A percentile compares a stretch with the other conserved stretches of the same genome.
phyloP scores from a whole-genome alignment of 306 rosid genomes.

The Malus sieversii region DNA sequence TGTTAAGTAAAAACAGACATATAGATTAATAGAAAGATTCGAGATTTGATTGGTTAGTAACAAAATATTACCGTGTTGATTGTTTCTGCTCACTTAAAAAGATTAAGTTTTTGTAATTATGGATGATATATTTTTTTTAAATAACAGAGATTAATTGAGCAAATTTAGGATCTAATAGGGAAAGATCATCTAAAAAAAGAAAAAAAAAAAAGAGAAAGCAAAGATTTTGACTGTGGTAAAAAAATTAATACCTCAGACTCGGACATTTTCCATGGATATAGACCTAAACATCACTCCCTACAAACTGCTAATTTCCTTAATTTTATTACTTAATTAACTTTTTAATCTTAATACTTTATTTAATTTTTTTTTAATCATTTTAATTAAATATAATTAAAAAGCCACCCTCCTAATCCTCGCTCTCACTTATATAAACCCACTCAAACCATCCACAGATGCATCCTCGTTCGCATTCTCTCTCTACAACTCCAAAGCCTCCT shows the following conservation, averaged over 20 bases:
- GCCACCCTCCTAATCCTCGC: slow-evolving; percentile 4
- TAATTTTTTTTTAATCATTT: background rate
- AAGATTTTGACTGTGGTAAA: background rate
- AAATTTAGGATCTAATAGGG: background rate
- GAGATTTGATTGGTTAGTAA: background rate
- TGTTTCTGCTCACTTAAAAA: background rate
- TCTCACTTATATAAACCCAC: slow-evolving; percentile 15
- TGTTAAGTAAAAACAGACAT: no score
- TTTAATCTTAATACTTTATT: no score
- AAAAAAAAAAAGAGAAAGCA: background rate
- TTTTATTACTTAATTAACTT: background rate
- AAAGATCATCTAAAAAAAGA: background rate
- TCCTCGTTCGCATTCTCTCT: background rate
- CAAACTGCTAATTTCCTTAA: background rate
- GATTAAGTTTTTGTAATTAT: no score
- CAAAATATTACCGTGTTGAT: background rate
- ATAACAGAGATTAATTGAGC: background rate
- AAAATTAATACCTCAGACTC: background rate
- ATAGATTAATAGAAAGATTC: background rate
- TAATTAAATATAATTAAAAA: background rate
- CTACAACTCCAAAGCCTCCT: background rate
- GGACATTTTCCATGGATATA: background rate
- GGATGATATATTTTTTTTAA: no score
- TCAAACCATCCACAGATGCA: background rate
- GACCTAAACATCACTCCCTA: background rate